Base-by-base conservation (phyloP, 108 stramenopile genomes). In the Chaetoceros tenuissimus region DNA sequence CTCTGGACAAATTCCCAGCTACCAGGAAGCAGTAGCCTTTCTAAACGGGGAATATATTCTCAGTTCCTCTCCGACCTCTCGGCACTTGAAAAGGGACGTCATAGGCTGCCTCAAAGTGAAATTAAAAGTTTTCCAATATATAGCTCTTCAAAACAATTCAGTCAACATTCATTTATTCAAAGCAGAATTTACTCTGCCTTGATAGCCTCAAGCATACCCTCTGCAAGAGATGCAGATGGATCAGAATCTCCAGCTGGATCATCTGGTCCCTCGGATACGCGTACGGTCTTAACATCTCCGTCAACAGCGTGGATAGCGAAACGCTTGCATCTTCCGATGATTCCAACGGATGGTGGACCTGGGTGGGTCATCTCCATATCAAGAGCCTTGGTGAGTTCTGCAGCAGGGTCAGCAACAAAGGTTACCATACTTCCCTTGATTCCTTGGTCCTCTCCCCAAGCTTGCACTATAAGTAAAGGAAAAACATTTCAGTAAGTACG, bases 301-400 rank as follows among this genome's bases (percentile, higher is more conserved):
- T 87, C 66, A 0, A 74, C 80, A 43, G 81, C 66, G 52, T 72
- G 71, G 48, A 79, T 61, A 1, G 86, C 86, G 59, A 72, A 74
- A 22, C 86, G 82, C 53, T 84, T 84, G 61, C 78, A 79, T 5
- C 86, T 77, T 50, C 78, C 75, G 27, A 82, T 67, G 8, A 82
- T 59, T 3, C 82, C 80, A 1, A 67, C 60, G 19, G 24, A 46
- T 48, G 64, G 30, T 18, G 85, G 85, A n/a, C 85, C 82, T 0
- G 62, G 51, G 56, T 81, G 68, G 28, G 71, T 73, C 53, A 87
- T 24, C 55, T 84, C 86, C 78, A 84, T 77, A 45, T 79, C 80
- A 20, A 75, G 53, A 3, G 74, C 64, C 55, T 68, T 73, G 19
- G 85, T 87, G 0, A 87, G 47, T 24, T 70, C 67, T 2, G 53